Base-by-base conservation (phyloP, 2,329 filamentous ascomycete species). In the Fonsecaea pugnacius region DNA sequence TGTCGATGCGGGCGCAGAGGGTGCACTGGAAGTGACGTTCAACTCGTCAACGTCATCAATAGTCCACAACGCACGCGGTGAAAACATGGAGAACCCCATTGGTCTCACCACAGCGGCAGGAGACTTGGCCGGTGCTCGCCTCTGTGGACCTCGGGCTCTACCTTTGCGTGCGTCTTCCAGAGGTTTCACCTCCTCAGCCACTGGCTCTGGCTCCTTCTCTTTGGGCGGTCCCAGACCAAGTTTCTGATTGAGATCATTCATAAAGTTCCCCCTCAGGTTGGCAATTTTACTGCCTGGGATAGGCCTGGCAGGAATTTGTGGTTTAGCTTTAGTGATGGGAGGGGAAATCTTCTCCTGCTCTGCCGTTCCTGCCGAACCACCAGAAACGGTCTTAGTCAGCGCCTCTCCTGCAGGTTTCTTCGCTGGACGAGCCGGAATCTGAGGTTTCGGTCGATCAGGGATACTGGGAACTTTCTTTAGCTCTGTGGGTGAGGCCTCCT, bases 241-340 rank as follows among this genome's bases (percentile, higher is more conserved):
- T 55, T 92, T 90, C 72, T 92, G 93, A 77, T 98, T 96, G 48
- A 99, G 81, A 73, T 98, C 94, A 51, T 88, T 92, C 84, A 99
- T 87, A 77, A 99, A 98, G 2, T 91, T 92, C 40, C 91, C 91
- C 77, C 96, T 92, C 35, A 99, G 81, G 27, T 91, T 90, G 16
- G 93, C 92, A 75, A 99, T 96, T 80, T 98, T 98, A 72, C 87
- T 86, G 40, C 65, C 60, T 9, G 91, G 91, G 50, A 84, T 84
- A 1, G 92, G 91, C 52, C 92, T 87, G 14, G 88, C 85, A 10
- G 95, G 93, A 1, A 98, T 85, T 0, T 87, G 85, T 4, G 95
- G 93, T 75, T 97, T 98, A n/a, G 86, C 78, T 75, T 92, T 96
- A 12, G 83, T 75, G 16, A 80, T 73, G 3, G 78, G 72, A 12